Evolutionary conservation across 352 stramenopile species (phyloP), one percentile per base, ranked within the genome.

Genomic region (Globisporangium megalacanthum): DNA sequence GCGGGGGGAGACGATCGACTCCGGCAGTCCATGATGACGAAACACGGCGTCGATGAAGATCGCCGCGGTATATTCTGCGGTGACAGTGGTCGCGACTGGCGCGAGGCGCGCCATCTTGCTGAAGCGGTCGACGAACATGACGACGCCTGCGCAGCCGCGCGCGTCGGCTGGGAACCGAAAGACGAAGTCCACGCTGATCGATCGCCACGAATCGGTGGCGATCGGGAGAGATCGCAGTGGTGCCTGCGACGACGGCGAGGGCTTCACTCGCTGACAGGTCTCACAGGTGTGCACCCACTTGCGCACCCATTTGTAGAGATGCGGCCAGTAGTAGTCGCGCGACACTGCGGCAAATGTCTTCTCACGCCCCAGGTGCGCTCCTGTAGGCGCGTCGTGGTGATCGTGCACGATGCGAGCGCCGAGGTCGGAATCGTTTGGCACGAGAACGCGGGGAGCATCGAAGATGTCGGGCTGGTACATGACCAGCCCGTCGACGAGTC

Each of bases 1-100:
- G 2, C 57, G n/a, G n/a, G n/a, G n/a, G n/a, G n/a, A n/a, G n/a
- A n/a, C n/a, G 22, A 70, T 67, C 0, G 25, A 42, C 37, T 53
- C 25, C 0, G 60, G 62, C 3, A 79, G 20, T 5, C 60, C 53
- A 15, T 68, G 65, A 13, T 54, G 54, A 1, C 53, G 53, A 19
- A 72, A 73, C 0, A 71, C 58, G 20, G 15, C 25, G 31, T 77
- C 62, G 0, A 79, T 1, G 36, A 75, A 77, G 20, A 75, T 25
- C 31, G 8, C 11, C 2, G 62, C 65, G 29, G 36, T 62, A 14
- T 55, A 53, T 6, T 61, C 58, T 8, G 58, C 68, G 1, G 60
- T 62, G 47, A 72, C 59, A 0, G 50, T 51, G 0, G 22, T 6
- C 0, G 20, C 0, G 0, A 69, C 64, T 0, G 60, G 17, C 29